Evolutionary conservation across 331 rosid species (phyloP).

Genomic region (Ulmus americana): DNA sequence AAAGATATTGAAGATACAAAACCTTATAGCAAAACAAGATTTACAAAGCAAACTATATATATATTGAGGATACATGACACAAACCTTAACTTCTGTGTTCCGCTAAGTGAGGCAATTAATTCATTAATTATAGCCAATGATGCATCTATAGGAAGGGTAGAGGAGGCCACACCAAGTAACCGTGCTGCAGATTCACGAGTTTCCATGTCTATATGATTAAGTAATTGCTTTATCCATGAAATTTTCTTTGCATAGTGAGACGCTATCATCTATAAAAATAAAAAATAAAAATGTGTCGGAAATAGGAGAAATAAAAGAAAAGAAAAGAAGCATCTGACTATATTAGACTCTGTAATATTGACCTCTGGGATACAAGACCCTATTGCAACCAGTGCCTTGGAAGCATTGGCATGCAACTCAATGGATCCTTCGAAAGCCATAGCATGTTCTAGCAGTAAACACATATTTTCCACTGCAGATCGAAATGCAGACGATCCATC

Average conservation of each 20-base stretch:
- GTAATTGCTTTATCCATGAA: slow-evolving; percentile 74
- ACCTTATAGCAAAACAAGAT: too few relatives aligned
- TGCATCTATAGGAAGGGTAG: slow-evolving; percentile 49
- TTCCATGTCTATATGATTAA: slow-evolving; percentile 76
- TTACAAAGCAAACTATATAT: background rate
- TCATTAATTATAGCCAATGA: slow-evolving; percentile 51
- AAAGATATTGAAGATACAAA: background rate
- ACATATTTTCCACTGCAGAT: slow-evolving; percentile 56
- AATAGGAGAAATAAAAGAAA: background rate
- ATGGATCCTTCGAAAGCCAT: slow-evolving; percentile 83
- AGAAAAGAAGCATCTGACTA: slow-evolving; percentile 17
- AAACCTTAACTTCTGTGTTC: slow-evolving; percentile 59
- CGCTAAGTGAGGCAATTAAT: slow-evolving; percentile 52
- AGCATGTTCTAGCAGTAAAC: slow-evolving; percentile 72
- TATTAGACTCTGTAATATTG: slow-evolving; percentile 3
- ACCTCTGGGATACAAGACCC: slow-evolving; percentile 86
- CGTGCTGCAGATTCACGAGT: slow-evolving; percentile 93
- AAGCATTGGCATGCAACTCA: slow-evolving; percentile 82
- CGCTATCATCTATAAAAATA: slow-evolving; percentile 57
- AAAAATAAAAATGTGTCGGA: slow-evolving; percentile 15
- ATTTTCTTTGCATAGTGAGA: slow-evolving; percentile 52
- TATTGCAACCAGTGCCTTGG: slow-evolving; percentile 68
- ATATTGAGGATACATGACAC: slow-evolving; percentile 1
- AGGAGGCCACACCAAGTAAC: slow-evolving; percentile 86
- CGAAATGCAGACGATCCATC: slow-evolving; percentile 42